A percentile compares a stretch with the other conserved stretches of the same genome.
phyloP scores from a whole-genome alignment of 441 rosid species.

The Rhodomyrtus psidioides region DNA sequence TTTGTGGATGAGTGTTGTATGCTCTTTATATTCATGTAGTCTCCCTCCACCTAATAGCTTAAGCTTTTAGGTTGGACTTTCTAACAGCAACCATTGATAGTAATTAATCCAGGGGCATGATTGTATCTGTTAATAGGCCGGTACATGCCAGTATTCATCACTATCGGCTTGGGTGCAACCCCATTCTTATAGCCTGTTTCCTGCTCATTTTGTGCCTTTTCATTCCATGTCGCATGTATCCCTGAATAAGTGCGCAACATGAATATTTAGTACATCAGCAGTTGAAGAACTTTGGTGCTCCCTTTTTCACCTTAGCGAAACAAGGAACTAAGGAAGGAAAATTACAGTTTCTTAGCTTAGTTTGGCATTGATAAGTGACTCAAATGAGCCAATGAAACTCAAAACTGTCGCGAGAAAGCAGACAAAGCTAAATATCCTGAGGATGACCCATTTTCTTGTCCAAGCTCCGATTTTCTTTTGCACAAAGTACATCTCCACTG shows the following conservation, averaged over 20 bases:
- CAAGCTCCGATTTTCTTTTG: slow-evolving; percentile 52
- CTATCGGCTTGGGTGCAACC: not conserved
- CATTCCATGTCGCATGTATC: not conserved
- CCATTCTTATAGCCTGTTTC: not conserved
- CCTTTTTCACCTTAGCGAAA: not conserved
- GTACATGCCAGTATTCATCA: not conserved
- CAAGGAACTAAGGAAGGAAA: not conserved
- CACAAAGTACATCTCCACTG: slow-evolving; percentile 74
- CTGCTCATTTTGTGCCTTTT: not conserved
- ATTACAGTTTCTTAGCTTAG: slow-evolving; percentile 7
- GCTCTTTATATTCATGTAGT: no score
- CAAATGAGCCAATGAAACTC: slow-evolving; percentile 51
- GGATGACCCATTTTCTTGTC: slow-evolving; percentile 63
- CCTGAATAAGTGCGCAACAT: not conserved
- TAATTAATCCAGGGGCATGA: not conserved
- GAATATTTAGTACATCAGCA: not conserved
- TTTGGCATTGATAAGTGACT: slow-evolving; percentile 32
- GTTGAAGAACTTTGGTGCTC: not conserved
- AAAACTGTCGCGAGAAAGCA: slow-evolving; percentile 37
- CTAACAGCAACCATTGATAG: not conserved
- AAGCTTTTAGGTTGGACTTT: no score
- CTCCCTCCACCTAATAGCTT: no score
- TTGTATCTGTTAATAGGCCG: not conserved
- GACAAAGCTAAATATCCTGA: slow-evolving; percentile 47
- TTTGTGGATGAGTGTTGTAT: no score